Conservation (phyloP, 345 rosid genomes). For the Citrus glauca region DNA sequence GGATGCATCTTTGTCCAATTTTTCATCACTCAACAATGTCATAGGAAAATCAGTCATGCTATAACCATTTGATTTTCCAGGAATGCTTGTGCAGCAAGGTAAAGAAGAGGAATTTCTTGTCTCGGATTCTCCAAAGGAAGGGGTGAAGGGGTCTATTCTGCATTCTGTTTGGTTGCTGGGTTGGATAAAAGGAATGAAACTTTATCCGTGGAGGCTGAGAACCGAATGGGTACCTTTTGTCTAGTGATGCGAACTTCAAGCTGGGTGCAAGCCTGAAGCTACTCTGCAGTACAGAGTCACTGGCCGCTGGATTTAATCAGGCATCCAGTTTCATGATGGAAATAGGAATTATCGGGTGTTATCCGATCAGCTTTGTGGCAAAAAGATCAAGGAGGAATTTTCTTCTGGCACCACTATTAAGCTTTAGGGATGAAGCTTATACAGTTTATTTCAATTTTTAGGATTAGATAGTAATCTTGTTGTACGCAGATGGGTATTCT, state of each 20-base stretch:
- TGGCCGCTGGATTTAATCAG: constrained; percentile 24
- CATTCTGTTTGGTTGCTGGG: constrained; percentile 53
- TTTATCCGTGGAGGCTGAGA: constrained; percentile 50
- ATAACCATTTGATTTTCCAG: no score
- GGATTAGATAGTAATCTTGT: constrained; percentile 7
- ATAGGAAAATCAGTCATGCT: no score
- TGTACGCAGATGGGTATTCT: not conserved
- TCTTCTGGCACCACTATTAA: constrained; percentile 63
- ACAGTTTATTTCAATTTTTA: constrained; percentile 69
- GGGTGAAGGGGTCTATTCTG: constrained; percentile 20
- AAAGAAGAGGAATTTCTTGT: constrained; percentile 30
- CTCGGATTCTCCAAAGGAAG: constrained; percentile 18
- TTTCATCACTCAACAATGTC: no score
- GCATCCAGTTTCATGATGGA: constrained; percentile 57
- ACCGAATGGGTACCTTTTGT: constrained; percentile 51
- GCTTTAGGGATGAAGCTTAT: constrained; percentile 72
- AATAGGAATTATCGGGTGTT: constrained; percentile 46
- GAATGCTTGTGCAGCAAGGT: constrained; percentile 21
- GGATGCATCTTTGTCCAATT: not conserved
- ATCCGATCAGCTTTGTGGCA: constrained; percentile 77
- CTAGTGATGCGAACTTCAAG: constrained; percentile 32
- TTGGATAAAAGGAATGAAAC: constrained; percentile 51
- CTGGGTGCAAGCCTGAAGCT: constrained; percentile 7
- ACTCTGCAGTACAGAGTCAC: constrained; percentile 39
- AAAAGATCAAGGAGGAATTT: constrained; percentile 54